Percentiles rank a stretch among this genome's conserved stretches.
phyloP scores from a whole-genome alignment of 208 protist genomes.

The Leishmania braziliensis region DNA sequence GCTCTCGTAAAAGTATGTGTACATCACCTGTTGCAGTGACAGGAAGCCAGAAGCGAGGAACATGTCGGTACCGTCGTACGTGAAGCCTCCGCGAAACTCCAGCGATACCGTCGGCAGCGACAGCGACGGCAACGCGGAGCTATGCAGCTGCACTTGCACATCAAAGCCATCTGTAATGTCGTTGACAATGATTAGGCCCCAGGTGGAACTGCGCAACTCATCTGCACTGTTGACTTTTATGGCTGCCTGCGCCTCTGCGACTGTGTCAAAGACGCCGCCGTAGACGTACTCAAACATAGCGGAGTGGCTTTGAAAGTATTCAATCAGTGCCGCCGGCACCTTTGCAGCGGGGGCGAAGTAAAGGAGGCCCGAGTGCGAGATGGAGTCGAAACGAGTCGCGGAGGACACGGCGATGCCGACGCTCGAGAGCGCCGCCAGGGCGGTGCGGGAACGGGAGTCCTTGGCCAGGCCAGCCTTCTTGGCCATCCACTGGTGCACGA shows the following conservation, averaged over 20 bases:
- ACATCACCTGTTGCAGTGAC: constrained; percentile 64
- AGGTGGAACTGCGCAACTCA: constrained; percentile 20
- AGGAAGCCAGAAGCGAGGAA: constrained; percentile 78
- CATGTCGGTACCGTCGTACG: constrained; percentile 61
- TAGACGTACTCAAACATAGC: constrained; percentile 58
- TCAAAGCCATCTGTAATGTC: constrained; percentile 58
- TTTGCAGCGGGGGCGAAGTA: constrained; percentile 65
- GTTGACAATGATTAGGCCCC: constrained; percentile 32
- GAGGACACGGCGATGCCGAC: constrained; percentile 38
- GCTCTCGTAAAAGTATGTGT: constrained; percentile 53
- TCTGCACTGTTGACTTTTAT: constrained; percentile 24
- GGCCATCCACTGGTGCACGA: constrained; percentile 67
- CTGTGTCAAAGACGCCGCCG: constrained; percentile 64
- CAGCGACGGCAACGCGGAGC: constrained; percentile 43
- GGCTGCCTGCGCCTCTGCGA: constrained; percentile 49
- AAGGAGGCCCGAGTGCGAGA: constrained; percentile 50
- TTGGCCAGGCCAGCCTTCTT: constrained; percentile 40
- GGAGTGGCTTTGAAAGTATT: constrained; percentile 34
- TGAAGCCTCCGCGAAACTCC: constrained; percentile 46
- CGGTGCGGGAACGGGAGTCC: constrained; percentile 19
- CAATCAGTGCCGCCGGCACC: constrained; percentile 37
- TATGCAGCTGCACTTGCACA: constrained; percentile 69
- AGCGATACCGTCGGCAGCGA: constrained; percentile 28
- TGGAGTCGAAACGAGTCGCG: constrained; percentile 52
- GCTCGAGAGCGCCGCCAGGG: constrained; percentile 33